A percentile compares a stretch with the other conserved stretches of the same genome.
These are phyloP conservation scores for Fomitopsis pinicola DNA, from an alignment of 1,284 basidiomycete species.

Conservation along the genomic window DNA sequence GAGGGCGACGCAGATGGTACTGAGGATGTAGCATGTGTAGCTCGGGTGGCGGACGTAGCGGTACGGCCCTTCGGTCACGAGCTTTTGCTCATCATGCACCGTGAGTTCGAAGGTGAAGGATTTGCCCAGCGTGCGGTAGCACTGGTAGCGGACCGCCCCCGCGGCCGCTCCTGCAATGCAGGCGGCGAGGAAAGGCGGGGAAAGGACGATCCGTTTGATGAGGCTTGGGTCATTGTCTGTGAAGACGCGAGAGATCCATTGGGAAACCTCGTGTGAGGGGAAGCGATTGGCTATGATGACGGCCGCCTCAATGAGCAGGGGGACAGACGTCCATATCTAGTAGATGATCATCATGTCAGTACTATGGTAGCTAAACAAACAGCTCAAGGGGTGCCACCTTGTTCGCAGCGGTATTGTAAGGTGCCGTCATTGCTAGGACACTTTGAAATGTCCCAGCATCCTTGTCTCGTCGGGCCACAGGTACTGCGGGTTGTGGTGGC, in stretches of 20 bases:
- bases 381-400: neutral
- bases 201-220: neutral
- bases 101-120: constrained; percentile 13
- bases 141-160: constrained; percentile 3
- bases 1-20: constrained; percentile 7
- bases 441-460: no score
- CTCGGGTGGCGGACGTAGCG: constrained; percentile 11
- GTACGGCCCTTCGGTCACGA: constrained; percentile 13
- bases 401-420: neutral
- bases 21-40: constrained; percentile 8
- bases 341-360: neutral
- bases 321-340: neutral
- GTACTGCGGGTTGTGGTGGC: no score
- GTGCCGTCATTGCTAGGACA: no score
- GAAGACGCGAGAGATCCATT: neutral
- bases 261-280: neutral
- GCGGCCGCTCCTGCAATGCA: constrained; percentile 1
- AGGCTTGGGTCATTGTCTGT: neutral
- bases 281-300: neutral
- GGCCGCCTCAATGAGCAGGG: neutral
- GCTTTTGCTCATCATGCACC: constrained; percentile 4
- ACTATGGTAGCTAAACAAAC: neutral
- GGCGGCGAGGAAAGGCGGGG: constrained; percentile 6
- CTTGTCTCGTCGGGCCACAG: no score
- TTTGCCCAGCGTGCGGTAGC: constrained; percentile 8